phyloP scores from a whole-genome alignment of 2,329 filamentous ascomycete species.

The Xylariomycetidae sp. region DNA sequence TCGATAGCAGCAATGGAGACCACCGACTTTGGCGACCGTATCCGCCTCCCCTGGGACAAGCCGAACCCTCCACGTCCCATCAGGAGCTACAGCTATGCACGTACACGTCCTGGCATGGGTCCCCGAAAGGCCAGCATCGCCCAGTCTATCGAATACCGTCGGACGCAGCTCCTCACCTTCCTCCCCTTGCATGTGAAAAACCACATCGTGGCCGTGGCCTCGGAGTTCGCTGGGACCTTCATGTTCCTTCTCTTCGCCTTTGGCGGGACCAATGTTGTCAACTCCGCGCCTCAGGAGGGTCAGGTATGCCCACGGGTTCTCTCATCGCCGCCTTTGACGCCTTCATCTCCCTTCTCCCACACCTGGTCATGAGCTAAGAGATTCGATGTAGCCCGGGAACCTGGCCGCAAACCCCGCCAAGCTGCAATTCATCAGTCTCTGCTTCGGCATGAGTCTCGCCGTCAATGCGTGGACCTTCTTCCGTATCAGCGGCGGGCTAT shows the following conservation, averaged over 20 bases:
- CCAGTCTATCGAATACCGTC: constrained; percentile 5
- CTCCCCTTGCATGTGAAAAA: constrained; percentile 20
- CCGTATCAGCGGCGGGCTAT: constrained; percentile 26
- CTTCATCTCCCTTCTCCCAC: no score
- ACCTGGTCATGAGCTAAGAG: no score
- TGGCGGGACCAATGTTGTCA: constrained; percentile 27
- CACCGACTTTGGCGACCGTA: constrained; percentile 3
- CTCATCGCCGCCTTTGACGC: not conserved
- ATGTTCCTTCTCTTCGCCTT: constrained; percentile 31
- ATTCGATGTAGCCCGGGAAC: no score
- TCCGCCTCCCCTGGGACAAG: constrained; percentile 7
- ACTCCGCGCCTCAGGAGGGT: constrained; percentile 14
- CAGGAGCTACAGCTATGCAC: constrained; percentile 3
- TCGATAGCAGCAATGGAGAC: constrained; percentile 4
- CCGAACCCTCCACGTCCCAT: constrained; percentile 4
- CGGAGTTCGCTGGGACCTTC: constrained; percentile 29
- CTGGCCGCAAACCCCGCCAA: constrained; percentile 15
- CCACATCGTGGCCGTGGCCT: constrained; percentile 22
- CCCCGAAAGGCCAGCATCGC: constrained; percentile 5
- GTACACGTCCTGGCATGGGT: constrained; percentile 4
- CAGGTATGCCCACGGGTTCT: constrained; percentile 1
- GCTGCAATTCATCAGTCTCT: constrained; percentile 31
- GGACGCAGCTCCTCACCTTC: constrained; percentile 8
- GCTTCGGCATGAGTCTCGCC: constrained; percentile 32
- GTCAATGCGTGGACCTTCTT: constrained; percentile 33